These are phyloP conservation scores for Rhododendron simsii DNA, from an alignment of 148 eudicot species.

Conservation along the genomic window DNA sequence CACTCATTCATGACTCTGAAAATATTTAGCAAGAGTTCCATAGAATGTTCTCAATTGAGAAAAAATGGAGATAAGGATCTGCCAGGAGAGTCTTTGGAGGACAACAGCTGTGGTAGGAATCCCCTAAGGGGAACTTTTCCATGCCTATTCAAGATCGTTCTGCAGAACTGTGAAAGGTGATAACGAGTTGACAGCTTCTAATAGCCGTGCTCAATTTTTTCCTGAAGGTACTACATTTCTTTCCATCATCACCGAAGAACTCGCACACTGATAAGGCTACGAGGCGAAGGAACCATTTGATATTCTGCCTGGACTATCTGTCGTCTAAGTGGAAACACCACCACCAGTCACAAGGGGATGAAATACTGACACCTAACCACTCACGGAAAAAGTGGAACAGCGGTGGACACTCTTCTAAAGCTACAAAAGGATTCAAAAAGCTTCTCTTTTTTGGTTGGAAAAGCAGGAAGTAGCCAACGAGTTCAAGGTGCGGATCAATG, in stretches of 20 bases:
- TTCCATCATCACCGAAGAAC: constrained; percentile 25
- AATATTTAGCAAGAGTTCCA: constrained; percentile 28
- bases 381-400: constrained; percentile 59
- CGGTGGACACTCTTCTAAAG: constrained; percentile 48
- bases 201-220: constrained; percentile 14
- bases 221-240: constrained; percentile 18
- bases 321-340: constrained; percentile 49
- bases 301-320: constrained; percentile 35
- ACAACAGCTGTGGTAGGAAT: constrained; percentile 4
- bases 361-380: constrained; percentile 14
- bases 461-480: constrained; percentile 20
- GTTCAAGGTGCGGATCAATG: background rate
- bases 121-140: background rate
- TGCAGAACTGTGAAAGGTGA: constrained; percentile 11
- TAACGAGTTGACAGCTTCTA: constrained; percentile 1
- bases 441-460: constrained; percentile 66
- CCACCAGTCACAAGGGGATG: constrained; percentile 21
- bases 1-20: constrained; percentile 21
- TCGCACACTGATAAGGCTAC: constrained; percentile 15
- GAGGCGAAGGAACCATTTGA: constrained; percentile 7
- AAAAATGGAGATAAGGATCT: constrained; percentile 15
- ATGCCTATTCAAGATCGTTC: constrained; percentile 18
- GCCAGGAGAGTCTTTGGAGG: constrained; percentile 11
- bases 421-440: constrained; percentile 62
- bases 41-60: constrained; percentile 32